Evolutionary conservation across 495 filamentous ascomycete species (phyloP).

Genomic region (Poronia punctata): DNA sequence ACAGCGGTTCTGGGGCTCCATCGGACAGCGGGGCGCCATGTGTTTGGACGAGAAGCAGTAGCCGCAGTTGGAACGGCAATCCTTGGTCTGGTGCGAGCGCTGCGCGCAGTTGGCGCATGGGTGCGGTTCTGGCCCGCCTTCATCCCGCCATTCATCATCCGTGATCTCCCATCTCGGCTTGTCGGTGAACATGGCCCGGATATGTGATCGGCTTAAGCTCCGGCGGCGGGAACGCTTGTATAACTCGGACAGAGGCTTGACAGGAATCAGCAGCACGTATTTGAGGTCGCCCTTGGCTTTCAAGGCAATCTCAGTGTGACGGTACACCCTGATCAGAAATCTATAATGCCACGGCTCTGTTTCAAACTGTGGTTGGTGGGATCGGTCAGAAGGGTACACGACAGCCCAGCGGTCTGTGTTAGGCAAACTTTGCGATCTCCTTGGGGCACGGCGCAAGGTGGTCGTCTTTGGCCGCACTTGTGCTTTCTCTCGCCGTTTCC

Average conservation of each 20-base stretch:
- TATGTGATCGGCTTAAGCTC: conserved; percentile 32
- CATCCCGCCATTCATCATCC: neutral
- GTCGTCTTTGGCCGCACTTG: no score
- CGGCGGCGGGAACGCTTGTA: conserved; percentile 28
- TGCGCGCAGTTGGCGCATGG: conserved; percentile 28
- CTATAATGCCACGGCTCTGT: no score
- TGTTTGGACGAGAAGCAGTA: conserved; percentile 25
- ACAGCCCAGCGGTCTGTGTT: no score
- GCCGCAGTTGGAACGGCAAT: conserved; percentile 24
- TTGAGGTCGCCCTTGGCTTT: neutral
- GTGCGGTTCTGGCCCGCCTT: neutral
- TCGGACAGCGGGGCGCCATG: conserved; percentile 19
- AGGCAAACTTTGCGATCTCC: no score
- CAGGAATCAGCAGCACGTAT: conserved; percentile 16
- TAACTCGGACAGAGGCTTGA: conserved; percentile 19
- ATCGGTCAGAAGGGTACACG: no score
- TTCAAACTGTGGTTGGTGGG: no score
- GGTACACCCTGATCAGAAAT: no score
- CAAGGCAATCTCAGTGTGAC: no score
- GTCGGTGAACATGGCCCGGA: conserved; percentile 29
- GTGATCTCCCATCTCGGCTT: conserved; percentile 6
- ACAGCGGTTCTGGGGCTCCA: conserved; percentile 27
- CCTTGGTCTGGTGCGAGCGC: conserved; percentile 11
- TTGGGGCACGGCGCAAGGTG: no score
- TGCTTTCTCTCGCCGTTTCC: no score